A percentile compares a stretch with the other conserved stretches of the same genome.
Evolutionary conservation across 1,284 basidiomycete genomes (phyloP).

Genomic region (Leccinum idahoense): DNA sequence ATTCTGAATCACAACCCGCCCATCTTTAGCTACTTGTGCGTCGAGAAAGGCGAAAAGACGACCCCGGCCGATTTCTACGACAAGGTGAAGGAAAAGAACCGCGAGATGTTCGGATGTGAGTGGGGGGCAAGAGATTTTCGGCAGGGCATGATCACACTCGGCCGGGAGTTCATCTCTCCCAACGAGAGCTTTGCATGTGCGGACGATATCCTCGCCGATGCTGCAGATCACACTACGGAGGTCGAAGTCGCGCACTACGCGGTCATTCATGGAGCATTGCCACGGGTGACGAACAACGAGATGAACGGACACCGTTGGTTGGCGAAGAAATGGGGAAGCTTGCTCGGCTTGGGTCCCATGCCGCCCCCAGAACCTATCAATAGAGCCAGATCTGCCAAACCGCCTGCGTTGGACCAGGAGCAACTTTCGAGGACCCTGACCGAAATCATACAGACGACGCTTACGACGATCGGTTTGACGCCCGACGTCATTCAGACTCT

Average conservation of each 20-base stretch:
- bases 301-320: not conserved
- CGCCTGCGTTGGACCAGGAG: not conserved
- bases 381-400: too few relatives aligned
- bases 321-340: not conserved
- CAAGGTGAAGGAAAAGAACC: not conserved
- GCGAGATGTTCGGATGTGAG: not conserved
- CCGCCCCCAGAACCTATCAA: not conserved
- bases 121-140: constrained; percentile 8
- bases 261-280: not conserved
- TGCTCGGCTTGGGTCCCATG: not conserved
- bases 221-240: not conserved
- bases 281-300: not conserved
- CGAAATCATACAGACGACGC: not conserved
- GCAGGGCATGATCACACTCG: not conserved
- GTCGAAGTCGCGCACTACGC: not conserved
- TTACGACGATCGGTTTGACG: not conserved
- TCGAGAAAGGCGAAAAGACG: not conserved
- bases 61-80: not conserved
- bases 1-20: too few relatives aligned
- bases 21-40: constrained; percentile 10
- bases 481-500: not conserved
- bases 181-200: not conserved
- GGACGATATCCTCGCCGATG: not conserved
- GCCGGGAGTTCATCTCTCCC: not conserved
- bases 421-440: not conserved